phyloP scores from a whole-genome alignment of 768 basidiomycete species.

The Pleurotus sapidus region DNA sequence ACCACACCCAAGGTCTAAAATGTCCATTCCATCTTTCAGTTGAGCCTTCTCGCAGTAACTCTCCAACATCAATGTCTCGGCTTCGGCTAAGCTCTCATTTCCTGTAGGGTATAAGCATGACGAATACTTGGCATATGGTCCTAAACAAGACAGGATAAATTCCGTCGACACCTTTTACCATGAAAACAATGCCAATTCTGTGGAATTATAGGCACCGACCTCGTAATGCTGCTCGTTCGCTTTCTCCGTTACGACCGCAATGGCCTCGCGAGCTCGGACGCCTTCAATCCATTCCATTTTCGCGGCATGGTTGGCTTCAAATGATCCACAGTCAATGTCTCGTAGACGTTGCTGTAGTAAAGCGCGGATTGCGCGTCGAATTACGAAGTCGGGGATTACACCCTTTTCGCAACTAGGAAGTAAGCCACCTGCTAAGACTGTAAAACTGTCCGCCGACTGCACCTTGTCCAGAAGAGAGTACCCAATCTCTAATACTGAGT shows the following conservation, averaged over 20 bases:
- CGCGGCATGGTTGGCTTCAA: constrained; percentile 57
- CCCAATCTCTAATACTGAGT: constrained; percentile 30
- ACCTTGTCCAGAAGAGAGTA: constrained; percentile 28
- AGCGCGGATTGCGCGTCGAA: constrained; percentile 30
- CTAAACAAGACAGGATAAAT: constrained; percentile 66
- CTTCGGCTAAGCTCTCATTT: constrained; percentile 56
- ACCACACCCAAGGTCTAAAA: constrained; percentile 72
- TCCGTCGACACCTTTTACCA: constrained; percentile 48
- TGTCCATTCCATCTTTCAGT: constrained; percentile 55
- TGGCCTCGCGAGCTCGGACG: constrained; percentile 44
- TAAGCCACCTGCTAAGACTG: not conserved
- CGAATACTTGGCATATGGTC: constrained; percentile 66
- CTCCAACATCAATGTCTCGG: constrained; percentile 64
- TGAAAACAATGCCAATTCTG: not conserved
- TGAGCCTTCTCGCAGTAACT: constrained; percentile 65
- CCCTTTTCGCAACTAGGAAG: constrained; percentile 33
- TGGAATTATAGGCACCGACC: constrained; percentile 28
- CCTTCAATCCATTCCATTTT: constrained; percentile 68
- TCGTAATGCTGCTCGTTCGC: constrained; percentile 81
- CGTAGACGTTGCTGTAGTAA: constrained; percentile 52
- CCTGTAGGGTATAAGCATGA: constrained; percentile 64
- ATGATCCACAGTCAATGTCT: constrained; percentile 58
- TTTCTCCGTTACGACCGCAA: constrained; percentile 61
- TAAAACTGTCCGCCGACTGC: constrained; percentile 11
- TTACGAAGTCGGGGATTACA: constrained; percentile 56